phyloP scores from a whole-genome alignment of 345 rosid species.

The Salix purpurea region DNA sequence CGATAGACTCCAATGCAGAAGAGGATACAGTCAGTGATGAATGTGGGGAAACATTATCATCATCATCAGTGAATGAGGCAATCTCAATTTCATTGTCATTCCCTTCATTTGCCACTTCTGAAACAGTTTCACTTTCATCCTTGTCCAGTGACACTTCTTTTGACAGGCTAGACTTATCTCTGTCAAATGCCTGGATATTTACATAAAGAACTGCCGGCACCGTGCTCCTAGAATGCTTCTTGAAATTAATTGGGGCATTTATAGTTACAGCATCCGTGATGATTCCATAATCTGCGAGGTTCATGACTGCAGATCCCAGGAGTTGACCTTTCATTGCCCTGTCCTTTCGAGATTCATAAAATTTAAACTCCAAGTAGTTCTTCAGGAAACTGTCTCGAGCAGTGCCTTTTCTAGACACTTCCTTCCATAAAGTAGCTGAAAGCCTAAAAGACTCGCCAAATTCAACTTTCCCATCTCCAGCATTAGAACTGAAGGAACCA shows the following conservation, averaged over 20 bases:
- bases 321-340: constrained; percentile 62
- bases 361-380: constrained; percentile 59
- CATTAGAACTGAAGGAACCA: constrained; percentile 52
- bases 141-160: constrained; percentile 46
- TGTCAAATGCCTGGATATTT: constrained; percentile 55
- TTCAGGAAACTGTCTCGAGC: constrained; percentile 49
- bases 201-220: constrained; percentile 53
- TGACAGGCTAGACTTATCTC: constrained; percentile 36
- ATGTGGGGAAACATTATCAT: constrained; percentile 46
- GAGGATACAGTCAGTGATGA: constrained; percentile 48
- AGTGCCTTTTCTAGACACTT: constrained; percentile 43
- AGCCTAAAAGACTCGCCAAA: constrained; percentile 62
- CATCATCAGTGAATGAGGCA: constrained; percentile 74
- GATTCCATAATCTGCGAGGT: constrained; percentile 75
- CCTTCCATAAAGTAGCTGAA: constrained; percentile 41
- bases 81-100: constrained; percentile 54
- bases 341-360: constrained; percentile 63
- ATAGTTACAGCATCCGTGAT: constrained; percentile 41
- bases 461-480: constrained; percentile 59
- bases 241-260: constrained; percentile 50
- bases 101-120: constrained; percentile 49
- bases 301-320: constrained; percentile 69
- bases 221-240: constrained; percentile 52
- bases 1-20: constrained; percentile 35
- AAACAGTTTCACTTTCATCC: constrained; percentile 55